Evolutionary conservation across 768 basidiomycete species (phyloP).

Genomic region (Tremella fuciformis): DNA sequence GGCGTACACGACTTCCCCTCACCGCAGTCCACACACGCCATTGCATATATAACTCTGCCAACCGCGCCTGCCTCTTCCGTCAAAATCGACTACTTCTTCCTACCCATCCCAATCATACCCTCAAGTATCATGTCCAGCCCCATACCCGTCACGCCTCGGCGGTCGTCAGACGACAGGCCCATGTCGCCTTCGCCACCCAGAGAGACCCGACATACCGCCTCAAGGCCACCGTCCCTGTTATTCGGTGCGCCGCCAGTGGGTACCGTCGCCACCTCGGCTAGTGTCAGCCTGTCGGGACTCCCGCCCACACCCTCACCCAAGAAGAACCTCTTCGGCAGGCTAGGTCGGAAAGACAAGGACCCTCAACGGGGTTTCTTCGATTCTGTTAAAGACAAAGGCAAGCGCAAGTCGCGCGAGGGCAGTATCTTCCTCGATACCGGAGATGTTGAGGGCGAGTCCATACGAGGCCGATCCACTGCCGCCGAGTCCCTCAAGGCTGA

Average conservation of each 20-base stretch:
- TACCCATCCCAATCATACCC: conserved; percentile 14
- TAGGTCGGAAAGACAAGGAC: no score
- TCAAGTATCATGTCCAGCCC: no score
- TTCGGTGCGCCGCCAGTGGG: conserved; percentile 29
- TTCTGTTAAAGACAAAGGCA: no score
- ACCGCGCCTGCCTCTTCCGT: background rate
- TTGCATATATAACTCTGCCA: background rate
- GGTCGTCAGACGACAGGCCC: conserved; percentile 17
- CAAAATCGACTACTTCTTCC: conserved; percentile 2
- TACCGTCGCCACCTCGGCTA: conserved; percentile 17
- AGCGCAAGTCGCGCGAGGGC: no score
- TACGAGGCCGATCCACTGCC: no score
- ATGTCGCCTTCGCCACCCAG: conserved; percentile 44
- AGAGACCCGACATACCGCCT: conserved; percentile 36
- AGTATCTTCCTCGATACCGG: no score
- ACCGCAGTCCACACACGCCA: background rate
- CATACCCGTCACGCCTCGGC: background rate
- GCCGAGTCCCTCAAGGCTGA: no score
- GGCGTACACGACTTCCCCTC: background rate
- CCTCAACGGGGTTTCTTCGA: no score
- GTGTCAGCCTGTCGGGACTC: conserved; percentile 20
- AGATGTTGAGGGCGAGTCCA: no score
- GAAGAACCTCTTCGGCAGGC: background rate
- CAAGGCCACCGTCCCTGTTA: conserved; percentile 34
- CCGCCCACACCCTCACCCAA: conserved; percentile 20